Percentiles rank a stretch among this genome's conserved stretches.
Conservation (phyloP, 2,329 filamentous ascomycete species). For the Alternaria atra region DNA sequence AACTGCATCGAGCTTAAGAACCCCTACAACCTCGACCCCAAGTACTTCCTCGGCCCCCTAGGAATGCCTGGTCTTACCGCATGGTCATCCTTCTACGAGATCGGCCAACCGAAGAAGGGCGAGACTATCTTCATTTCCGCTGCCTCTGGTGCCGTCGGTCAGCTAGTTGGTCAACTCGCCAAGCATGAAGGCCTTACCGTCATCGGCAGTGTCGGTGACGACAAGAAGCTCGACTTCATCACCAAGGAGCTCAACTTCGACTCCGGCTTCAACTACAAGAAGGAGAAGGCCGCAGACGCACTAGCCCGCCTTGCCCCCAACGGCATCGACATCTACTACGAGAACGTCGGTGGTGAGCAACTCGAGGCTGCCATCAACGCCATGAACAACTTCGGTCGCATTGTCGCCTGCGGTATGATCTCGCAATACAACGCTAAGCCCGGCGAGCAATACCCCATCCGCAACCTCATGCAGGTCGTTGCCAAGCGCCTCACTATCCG, state of each 20-base stretch:
- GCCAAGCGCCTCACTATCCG: constrained; percentile 73
- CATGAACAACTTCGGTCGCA: constrained; percentile 72
- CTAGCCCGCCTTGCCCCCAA: constrained; percentile 75
- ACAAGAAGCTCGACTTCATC: constrained; percentile 82
- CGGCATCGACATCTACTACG: constrained; percentile 84
- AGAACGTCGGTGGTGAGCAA: constrained; percentile 81
- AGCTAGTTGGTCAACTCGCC: constrained; percentile 83
- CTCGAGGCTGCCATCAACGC: constrained; percentile 72
- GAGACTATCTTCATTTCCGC: constrained; percentile 85
- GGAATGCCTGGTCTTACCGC: constrained; percentile 83
- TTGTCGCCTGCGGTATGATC: constrained; percentile 72
- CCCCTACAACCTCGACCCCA: constrained; percentile 71
- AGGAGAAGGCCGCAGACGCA: constrained; percentile 73
- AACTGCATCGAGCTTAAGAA: constrained; percentile 70
- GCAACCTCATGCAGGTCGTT: constrained; percentile 72
- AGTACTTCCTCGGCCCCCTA: constrained; percentile 76
- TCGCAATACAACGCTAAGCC: constrained; percentile 74
- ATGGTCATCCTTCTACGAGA: constrained; percentile 77
- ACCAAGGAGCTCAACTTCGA: constrained; percentile 75
- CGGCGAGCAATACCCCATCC: constrained; percentile 70
- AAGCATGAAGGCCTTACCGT: constrained; percentile 82
- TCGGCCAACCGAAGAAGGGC: constrained; percentile 77
- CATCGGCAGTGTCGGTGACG: constrained; percentile 80
- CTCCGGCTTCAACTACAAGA: constrained; percentile 88
- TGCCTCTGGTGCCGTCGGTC: constrained; percentile 82